Evolutionary conservation across 257 asterid species (phyloP).

Genomic region (Haberlea rhodopensis): DNA sequence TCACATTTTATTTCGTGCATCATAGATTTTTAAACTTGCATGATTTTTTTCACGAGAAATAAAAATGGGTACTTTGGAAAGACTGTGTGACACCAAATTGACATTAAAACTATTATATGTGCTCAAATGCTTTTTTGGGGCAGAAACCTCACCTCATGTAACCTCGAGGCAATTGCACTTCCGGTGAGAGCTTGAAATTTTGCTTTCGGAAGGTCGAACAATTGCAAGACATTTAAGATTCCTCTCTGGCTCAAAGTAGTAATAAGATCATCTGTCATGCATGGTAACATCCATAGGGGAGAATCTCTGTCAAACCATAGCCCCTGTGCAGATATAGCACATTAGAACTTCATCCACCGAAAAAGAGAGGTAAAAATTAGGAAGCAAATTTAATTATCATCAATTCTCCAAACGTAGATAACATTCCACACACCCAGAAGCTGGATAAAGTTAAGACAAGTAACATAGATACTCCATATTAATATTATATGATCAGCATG

Average conservation of each 20-base stretch:
- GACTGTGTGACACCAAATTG: slow-evolving; percentile 11
- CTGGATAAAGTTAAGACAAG: not conserved
- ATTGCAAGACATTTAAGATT: slow-evolving; percentile 60
- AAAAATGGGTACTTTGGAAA: slow-evolving; percentile 1
- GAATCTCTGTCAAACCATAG: slow-evolving; percentile 70
- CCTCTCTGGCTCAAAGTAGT: slow-evolving; percentile 56
- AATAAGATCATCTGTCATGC: slow-evolving; percentile 76
- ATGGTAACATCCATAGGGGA: slow-evolving; percentile 82
- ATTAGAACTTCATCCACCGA: slow-evolving; percentile 4
- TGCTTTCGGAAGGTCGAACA: slow-evolving; percentile 51
- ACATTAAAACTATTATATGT: slow-evolving; percentile 3
- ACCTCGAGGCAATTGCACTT: slow-evolving; percentile 48
- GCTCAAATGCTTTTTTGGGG: slow-evolving; percentile 16
- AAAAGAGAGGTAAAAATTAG: not conserved
- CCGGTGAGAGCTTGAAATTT: slow-evolving; percentile 44
- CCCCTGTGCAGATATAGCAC: slow-evolving; percentile 54
- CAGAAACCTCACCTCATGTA: slow-evolving; percentile 63
- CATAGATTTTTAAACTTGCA: not conserved
- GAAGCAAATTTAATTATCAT: not conserved
- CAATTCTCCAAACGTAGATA: not conserved
- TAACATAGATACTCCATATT: not conserved
- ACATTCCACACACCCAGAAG: not conserved
- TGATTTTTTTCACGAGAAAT: not conserved
- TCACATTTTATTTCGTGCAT: not conserved
- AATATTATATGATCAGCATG: not conserved